Base-by-base conservation (phyloP, 2,329 filamentous ascomycete species). In the Sporothrix luriei region DNA sequence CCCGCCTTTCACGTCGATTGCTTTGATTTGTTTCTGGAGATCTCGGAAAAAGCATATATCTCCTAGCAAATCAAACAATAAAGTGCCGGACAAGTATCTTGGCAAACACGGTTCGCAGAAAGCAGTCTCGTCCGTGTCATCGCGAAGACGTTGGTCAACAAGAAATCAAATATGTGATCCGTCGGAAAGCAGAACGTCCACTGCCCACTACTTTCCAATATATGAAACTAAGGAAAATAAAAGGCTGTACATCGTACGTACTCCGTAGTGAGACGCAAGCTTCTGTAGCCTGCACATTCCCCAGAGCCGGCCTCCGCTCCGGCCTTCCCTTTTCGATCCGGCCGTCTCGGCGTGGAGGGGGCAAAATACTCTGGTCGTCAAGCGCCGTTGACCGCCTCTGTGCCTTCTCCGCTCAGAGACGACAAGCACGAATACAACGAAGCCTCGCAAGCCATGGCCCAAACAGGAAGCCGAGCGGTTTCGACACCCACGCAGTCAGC, bases 401-500 rank as follows among this genome's bases (percentile, higher is more conserved):
- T 19, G 14, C 40, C 38, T 46, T 33, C 57, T 62, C 57, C 46
- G 26, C 57, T 26, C 38, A 14, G 38, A 26, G 38, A 62, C 16
- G 38, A 62, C 21, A 13, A 62, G 33, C 55, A 24, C 33, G 16
- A 40, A 61, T 43, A 13, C 24, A 40, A 7, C 13, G n/a, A n/a
- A n/a, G n/a, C n/a, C n/a, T n/a, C n/a, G n/a, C n/a, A 46, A 26
- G 21, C 38, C n/a, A 62, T 62, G 6, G 5, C 57, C 38, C 5
- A 46, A 62, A 62, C 38, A 62, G 38, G 38, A 46, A 62, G 55
- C 55, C 24, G 55, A 40, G 55, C 29, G 33, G 55, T 43, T 43
- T 24, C 33, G 26, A 13, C 54, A 55, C 16, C 29, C 54, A 19
- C 29, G 9, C 57, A 13, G 40, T 62, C 38, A 13, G 46, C 43